Evolutionary conservation across 2,329 filamentous ascomycete genomes (phyloP).

Genomic region (Diaporthe amygdali): DNA sequence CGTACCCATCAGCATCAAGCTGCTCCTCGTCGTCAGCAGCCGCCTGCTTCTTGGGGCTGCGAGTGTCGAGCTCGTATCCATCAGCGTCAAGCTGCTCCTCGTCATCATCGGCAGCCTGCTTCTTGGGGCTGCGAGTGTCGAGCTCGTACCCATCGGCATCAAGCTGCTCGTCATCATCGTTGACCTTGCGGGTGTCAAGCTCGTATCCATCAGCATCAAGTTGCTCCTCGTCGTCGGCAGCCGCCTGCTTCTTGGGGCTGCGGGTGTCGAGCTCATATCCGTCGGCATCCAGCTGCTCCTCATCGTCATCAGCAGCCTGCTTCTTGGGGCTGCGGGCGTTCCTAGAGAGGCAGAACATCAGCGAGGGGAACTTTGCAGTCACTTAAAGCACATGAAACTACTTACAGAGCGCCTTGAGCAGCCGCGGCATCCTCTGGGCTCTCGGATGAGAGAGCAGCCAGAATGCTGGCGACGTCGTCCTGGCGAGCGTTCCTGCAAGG

Average conservation of each 20-base stretch:
- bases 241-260: neutral
- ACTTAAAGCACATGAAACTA: rapidly evolving
- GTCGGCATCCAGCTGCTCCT: neutral
- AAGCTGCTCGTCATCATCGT: neutral
- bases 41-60: neutral
- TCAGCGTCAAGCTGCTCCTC: neutral
- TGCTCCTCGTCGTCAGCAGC: neutral
- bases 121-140: slow-evolving; percentile 3
- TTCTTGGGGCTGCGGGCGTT: slow-evolving; percentile 8
- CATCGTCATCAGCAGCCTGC: neutral
- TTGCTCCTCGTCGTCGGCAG: neutral
- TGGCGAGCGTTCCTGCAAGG: neutral
- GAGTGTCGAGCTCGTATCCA: neutral
- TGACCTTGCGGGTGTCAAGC: neutral
- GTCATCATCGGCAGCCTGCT: neutral
- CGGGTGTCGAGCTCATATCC: neutral
- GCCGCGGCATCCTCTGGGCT: no score
- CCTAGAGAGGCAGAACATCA: no score
- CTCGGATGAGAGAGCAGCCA: no score
- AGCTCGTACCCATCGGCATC: slow-evolving; percentile 1
- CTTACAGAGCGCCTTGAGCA: slow-evolving; percentile 7
- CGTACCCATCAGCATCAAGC: neutral
- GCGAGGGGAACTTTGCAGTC: rapidly evolving
- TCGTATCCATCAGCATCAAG: neutral
- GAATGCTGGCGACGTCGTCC: no score